phyloP scores from a whole-genome alignment of 495 filamentous ascomycete species.

The Pseudevernia furfuracea region DNA sequence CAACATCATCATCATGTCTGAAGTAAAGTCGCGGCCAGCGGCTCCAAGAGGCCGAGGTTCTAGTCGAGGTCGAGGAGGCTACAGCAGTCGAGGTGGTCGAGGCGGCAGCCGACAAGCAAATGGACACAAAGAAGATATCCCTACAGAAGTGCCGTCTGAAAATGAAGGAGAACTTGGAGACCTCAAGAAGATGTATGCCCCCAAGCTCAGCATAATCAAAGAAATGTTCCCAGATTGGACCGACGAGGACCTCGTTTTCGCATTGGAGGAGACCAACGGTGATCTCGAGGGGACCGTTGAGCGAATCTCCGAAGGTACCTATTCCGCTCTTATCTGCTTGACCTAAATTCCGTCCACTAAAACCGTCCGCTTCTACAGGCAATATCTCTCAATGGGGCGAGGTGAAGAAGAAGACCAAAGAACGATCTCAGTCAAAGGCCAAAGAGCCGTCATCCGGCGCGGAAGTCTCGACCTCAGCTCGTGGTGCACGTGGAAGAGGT shows the following conservation, averaged over 20 bases:
- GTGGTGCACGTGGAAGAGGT: slow-evolving; percentile 60
- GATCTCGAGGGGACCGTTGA: slow-evolving; percentile 77
- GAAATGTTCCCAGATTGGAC: slow-evolving; percentile 92
- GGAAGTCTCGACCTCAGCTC: slow-evolving; percentile 46
- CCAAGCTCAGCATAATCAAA: slow-evolving; percentile 65
- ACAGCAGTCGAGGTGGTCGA: slow-evolving; percentile 64
- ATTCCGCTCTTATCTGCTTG: slow-evolving; percentile 4
- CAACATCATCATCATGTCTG: slow-evolving; percentile 62
- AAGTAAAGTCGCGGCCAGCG: slow-evolving; percentile 73
- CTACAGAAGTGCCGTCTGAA: slow-evolving; percentile 51
- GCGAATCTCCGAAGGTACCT: slow-evolving; percentile 83
- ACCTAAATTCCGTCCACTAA: slow-evolving; percentile 16
- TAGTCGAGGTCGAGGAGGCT: slow-evolving; percentile 72
- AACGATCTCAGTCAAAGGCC: slow-evolving; percentile 71
- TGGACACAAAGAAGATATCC: slow-evolving; percentile 49
- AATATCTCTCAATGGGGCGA: slow-evolving; percentile 90
- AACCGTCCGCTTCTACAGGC: slow-evolving; percentile 44
- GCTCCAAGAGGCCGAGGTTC: slow-evolving; percentile 75
- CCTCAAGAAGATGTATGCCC: slow-evolving; percentile 79
- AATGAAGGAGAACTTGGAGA: slow-evolving; percentile 87
- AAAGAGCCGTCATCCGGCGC: slow-evolving; percentile 54
- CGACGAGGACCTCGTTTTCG: slow-evolving; percentile 82
- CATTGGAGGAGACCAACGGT: slow-evolving; percentile 84
- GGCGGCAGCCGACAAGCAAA: slow-evolving; percentile 60
- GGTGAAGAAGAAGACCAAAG: slow-evolving; percentile 86